A percentile compares a stretch with the other conserved stretches of the same genome.
These are phyloP conservation scores for Xylariaceae sp. DNA, from an alignment of 2,329 filamentous ascomycete genomes.

Conservation along the genomic window DNA sequence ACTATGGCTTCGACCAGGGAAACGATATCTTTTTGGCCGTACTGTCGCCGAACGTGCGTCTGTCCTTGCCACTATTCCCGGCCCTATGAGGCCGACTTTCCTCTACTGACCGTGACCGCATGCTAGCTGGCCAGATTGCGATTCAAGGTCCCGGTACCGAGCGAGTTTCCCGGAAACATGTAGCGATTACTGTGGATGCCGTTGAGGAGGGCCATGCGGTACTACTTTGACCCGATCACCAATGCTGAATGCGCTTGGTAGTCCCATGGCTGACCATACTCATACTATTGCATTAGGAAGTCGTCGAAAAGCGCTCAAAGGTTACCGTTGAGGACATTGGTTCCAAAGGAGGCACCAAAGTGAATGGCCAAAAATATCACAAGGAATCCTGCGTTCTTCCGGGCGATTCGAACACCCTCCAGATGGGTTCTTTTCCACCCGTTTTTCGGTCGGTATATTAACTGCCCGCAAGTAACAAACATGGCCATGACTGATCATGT, in stretches of 20 bases:
- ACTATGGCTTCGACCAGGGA: conserved; percentile 81
- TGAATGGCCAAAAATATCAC: conserved; percentile 68
- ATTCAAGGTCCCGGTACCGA: conserved; percentile 59
- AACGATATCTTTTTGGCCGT: conserved; percentile 79
- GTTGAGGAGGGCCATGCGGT: conserved; percentile 64
- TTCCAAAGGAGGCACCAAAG: conserved; percentile 77
- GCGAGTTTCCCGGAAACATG: conserved; percentile 82
- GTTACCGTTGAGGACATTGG: conserved; percentile 70
- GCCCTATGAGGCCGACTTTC: not conserved
- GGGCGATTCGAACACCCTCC: conserved; percentile 56
- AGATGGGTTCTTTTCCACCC: conserved; percentile 64
- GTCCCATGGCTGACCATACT: conserved; percentile 5
- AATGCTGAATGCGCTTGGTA: not conserved
- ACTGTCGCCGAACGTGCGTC: conserved; percentile 59
- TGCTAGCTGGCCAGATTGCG: conserved; percentile 56
- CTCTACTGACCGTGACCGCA: conserved; percentile 8
- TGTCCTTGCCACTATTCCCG: conserved; percentile 19
- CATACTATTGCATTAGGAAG: conserved; percentile 40
- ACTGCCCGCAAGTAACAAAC: not conserved
- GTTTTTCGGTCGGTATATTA: conserved; percentile 47
- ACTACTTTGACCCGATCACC: conserved; percentile 28
- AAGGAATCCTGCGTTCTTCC: conserved; percentile 54
- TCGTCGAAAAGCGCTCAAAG: conserved; percentile 58
- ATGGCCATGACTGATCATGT: not conserved
- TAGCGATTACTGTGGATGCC: conserved; percentile 65